Base-by-base conservation (phyloP, 257 asterid species). In the Ocimum tenuiflorum region DNA sequence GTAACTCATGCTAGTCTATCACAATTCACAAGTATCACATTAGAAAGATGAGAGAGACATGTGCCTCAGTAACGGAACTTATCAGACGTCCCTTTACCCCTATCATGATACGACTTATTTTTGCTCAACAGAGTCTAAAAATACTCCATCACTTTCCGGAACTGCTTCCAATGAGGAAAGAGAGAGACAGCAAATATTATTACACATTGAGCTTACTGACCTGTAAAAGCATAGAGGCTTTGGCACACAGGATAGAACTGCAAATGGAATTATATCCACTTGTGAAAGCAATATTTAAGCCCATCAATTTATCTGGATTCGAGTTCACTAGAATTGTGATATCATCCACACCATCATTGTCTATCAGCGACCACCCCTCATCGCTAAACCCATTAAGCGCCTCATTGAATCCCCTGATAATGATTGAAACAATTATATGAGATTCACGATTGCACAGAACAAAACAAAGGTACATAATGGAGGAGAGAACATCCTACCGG, bases 141-240 rank as follows among this genome's bases (percentile, higher is more conserved):
- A 50, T 0, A 18, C 22, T 22, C 15, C 57, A 20, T 19, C 4
- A 27, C 31, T 4, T 4, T 27, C 31, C 2, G 31, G 4, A 27
- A 27, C 4, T 1, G 31, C 3, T 27, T 27, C 4, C n/a, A 4
- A 1, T 36, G 45, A 4, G 45, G 3, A 39, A 39, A 59, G 2
- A 7, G 3, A 27, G 4, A 27, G 3, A 27, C 31, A 27, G 4
- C 4, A 4, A 27, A 27, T 1, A 31, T 31, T 31, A 4, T 0
- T 31, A 31, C 6, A 31, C 3, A 24, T 24, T 24, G 31, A 24
- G 31, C 31, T 24, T 24, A 49, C 77, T 57, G 19, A 89, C 96
- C 89, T 89, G 96, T 56, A 87, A 77, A 64, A 90, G 95, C 97
- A 90, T 90, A 14, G 97, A 87, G 17, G 97, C 97, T 81, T 85